phyloP scores from a whole-genome alignment of 208 protist species.

The Acanthamoeba divionensis region DNA sequence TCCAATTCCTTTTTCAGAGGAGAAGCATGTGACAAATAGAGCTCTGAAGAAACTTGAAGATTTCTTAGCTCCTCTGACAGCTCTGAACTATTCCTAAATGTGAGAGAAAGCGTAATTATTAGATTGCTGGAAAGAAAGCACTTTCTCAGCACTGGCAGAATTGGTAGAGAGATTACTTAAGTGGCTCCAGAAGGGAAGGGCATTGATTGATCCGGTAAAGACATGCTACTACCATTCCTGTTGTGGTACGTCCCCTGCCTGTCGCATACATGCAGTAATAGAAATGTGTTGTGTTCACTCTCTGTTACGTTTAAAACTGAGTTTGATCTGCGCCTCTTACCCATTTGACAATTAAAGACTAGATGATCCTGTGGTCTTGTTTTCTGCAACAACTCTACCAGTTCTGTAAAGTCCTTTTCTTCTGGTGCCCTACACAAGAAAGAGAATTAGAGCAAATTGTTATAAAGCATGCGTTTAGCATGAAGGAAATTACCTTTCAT shows the following conservation, averaged over 20 bases:
- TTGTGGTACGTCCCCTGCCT: slow-evolving; percentile 42
- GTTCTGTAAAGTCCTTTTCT: slow-evolving; percentile 48
- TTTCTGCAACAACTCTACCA: background rate
- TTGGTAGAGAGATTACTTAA: no score
- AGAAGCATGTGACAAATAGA: background rate
- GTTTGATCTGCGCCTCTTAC: background rate
- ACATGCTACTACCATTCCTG: slow-evolving; percentile 52
- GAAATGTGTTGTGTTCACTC: no score
- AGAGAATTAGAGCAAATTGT: background rate
- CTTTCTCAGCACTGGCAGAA: no score
- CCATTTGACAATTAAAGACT: slow-evolving; percentile 54
- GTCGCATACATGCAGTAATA: background rate
- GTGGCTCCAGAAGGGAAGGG: background rate
- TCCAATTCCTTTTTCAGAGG: slow-evolving; percentile 24
- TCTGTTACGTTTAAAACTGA: background rate
- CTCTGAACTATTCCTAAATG: no score
- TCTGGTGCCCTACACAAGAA: slow-evolving; percentile 35
- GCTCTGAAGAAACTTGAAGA: no score
- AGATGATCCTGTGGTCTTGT: background rate
- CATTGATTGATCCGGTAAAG: background rate
- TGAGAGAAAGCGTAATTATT: no score
- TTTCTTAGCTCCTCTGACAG: no score
- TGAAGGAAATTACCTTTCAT: slow-evolving; percentile 54
- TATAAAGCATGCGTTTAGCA: slow-evolving; percentile 43
- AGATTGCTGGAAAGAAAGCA: no score